Evolutionary conservation across 2,329 filamentous ascomycete genomes (phyloP), one percentile per base, ranked within the genome.

Genomic region (Didymella exigua): DNA sequence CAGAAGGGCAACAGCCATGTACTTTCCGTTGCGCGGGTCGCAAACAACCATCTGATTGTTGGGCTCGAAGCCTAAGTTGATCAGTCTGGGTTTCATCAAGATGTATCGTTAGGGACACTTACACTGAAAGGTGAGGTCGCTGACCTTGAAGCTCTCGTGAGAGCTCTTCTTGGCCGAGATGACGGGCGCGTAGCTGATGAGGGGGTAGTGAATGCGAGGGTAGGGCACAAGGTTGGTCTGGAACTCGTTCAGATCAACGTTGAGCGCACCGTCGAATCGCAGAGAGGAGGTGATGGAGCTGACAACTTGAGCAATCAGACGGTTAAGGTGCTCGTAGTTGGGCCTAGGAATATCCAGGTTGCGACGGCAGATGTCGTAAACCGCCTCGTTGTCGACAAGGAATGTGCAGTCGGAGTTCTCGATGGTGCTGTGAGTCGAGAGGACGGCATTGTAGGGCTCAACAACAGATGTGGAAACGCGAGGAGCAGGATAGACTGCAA

Each of bases 131-230:
- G 87, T 89, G 61, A 89, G 78, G 63, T 95, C 91, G 59, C 86
- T 84, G 50, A 92, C 88, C 82, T 91, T 91, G 86, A 93, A 93
- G 81, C 89, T 91, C 81, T 95, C 90, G 73, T 95, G 90, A 42
- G 87, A 85, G 76, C 89, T 91, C 84, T 90, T 90, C 80, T 84
- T 82, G 55, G 86, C 85, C 19, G 86, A 89, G 61, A 89, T 82
- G 65, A 90, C 87, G 27, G 87, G 87, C 10, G 87, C 86, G 71
- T 89, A 89, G 79, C 84, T 87, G 78, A 89, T 88, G 41, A 89
- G 78, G 47, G 87, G 87, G 76, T 89, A 90, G 80, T 89, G 87
- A 63, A 90, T 89, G 75, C 87, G 86, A 30, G 87, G 87, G 76
- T 88, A 89, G 23, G 87, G 87, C 48, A 89, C 87, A 77, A 90